Percentiles rank a stretch among this genome's conserved stretches.
These are phyloP conservation scores for Pyrenula aspistea DNA, from an alignment of 495 filamentous ascomycete species.

Conservation along the genomic window DNA sequence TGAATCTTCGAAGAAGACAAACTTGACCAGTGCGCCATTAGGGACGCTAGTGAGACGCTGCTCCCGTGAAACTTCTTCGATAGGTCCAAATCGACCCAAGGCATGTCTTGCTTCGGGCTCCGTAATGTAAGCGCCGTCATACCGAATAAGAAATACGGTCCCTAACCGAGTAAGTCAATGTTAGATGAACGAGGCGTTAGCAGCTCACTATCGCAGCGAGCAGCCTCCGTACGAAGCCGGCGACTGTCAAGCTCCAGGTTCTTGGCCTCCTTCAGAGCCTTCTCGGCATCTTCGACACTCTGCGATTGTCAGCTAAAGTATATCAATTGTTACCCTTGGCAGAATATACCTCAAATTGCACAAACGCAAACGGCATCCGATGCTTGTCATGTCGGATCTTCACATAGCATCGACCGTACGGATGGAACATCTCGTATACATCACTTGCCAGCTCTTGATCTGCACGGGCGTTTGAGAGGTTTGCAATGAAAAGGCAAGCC, in stretches of 20 bases:
- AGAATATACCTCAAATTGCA: conserved; percentile 43
- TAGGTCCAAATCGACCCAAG: conserved; percentile 13
- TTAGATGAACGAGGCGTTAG: background rate
- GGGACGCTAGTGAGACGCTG: conserved; percentile 22
- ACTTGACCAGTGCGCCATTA: conserved; percentile 38
- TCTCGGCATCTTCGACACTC: conserved; percentile 30
- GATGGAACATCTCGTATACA: conserved; percentile 36
- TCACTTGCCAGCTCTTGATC: conserved; percentile 39
- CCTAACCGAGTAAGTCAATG: conserved; percentile 20
- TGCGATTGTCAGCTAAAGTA: conserved; percentile 1
- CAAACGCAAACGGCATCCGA: conserved; percentile 53
- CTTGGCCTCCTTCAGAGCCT: conserved; percentile 31
- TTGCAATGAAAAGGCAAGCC: conserved; percentile 53
- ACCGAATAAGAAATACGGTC: conserved; percentile 33
- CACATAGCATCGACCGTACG: conserved; percentile 43
- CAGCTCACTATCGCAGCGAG: conserved; percentile 38
- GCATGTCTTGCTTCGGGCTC: conserved; percentile 28
- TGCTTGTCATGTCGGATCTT: conserved; percentile 47
- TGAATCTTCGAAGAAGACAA: conserved; percentile 25
- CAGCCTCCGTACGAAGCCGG: conserved; percentile 45
- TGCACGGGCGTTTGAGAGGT: conserved; percentile 13
- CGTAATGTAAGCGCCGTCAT: conserved; percentile 22
- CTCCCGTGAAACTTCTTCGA: conserved; percentile 20
- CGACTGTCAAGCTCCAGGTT: conserved; percentile 40
- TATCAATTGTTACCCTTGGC: background rate